Evolutionary conservation across 148 eudicot species (phyloP).

Genomic region (Agrostemma githago): DNA sequence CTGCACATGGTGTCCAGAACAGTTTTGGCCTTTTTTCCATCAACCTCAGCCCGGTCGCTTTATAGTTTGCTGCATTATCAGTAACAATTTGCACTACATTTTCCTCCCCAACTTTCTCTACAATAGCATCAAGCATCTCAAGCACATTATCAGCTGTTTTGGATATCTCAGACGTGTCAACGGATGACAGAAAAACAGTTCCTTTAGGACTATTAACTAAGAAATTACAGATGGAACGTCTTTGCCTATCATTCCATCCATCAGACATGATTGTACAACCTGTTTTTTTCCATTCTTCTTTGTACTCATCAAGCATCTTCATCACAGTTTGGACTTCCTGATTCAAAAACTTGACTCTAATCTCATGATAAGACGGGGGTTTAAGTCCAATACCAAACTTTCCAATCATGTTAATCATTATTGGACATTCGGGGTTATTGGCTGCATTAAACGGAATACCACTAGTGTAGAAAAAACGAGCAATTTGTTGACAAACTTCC

Average conservation of each 20-base stretch:
- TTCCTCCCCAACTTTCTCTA: constrained; percentile 11
- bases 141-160: constrained; percentile 15
- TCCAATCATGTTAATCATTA: neutral
- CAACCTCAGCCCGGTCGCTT: too few relatives aligned
- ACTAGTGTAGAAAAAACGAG: constrained; percentile 11
- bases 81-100: neutral
- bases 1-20: too few relatives aligned
- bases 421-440: constrained; percentile 1
- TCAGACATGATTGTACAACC: neutral
- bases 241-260: too few relatives aligned
- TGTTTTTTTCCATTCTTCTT: constrained; percentile 4
- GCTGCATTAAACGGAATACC: neutral
- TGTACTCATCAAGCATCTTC: neutral
- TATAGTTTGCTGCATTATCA: too few relatives aligned
- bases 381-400: neutral
- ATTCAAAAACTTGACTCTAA: constrained; percentile 1
- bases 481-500: constrained; percentile 1
- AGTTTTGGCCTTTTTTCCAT: too few relatives aligned
- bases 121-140: constrained; percentile 14
- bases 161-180: constrained; percentile 17
- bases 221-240: neutral
- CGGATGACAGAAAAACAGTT: constrained; percentile 8
- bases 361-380: constrained; percentile 7
- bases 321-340: neutral
- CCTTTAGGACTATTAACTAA: constrained; percentile 7